Conservation (phyloP, 495 filamentous ascomycete genomes). For the Podospora anserina region DNA sequence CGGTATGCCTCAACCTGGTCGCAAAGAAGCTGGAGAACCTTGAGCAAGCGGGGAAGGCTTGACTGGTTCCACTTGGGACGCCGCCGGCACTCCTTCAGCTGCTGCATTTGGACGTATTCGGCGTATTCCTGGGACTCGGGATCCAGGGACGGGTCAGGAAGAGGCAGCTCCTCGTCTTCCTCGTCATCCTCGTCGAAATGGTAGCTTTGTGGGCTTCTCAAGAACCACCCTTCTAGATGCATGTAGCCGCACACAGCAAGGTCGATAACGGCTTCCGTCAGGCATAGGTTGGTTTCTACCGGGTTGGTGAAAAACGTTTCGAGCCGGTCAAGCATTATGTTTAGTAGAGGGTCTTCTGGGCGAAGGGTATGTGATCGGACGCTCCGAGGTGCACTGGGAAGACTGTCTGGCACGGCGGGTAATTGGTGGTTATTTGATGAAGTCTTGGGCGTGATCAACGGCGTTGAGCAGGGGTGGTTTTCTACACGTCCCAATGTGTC, state of each 20-base stretch:
- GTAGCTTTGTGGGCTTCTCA: conserved; percentile 66
- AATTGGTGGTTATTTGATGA: conserved; percentile 51
- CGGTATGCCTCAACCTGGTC: conserved; percentile 64
- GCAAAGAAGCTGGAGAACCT: conserved; percentile 55
- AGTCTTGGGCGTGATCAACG: conserved; percentile 53
- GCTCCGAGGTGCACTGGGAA: conserved; percentile 53
- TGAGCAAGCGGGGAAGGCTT: conserved; percentile 48
- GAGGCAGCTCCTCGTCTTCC: conserved; percentile 28
- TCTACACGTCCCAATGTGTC: conserved; percentile 78
- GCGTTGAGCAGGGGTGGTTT: conserved; percentile 68
- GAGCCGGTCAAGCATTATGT: conserved; percentile 64
- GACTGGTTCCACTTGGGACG: conserved; percentile 48
- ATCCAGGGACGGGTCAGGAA: conserved; percentile 31
- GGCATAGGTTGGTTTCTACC: conserved; percentile 79
- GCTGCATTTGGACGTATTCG: conserved; percentile 45
- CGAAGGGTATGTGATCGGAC: conserved; percentile 59
- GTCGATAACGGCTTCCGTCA: conserved; percentile 79
- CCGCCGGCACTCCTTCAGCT: conserved; percentile 48
- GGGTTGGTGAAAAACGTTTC: conserved; percentile 82
- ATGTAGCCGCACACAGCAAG: conserved; percentile 80
- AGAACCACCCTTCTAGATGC: conserved; percentile 83
- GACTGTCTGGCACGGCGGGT: conserved; percentile 47
- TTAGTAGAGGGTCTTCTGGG: conserved; percentile 73
- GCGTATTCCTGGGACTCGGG: conserved; percentile 36
- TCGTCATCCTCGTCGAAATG: conserved; percentile 44